Evolutionary conservation across 1,139 yeast genomes (phyloP).

Genomic region (Lodderomyces parapsilosis): DNA sequence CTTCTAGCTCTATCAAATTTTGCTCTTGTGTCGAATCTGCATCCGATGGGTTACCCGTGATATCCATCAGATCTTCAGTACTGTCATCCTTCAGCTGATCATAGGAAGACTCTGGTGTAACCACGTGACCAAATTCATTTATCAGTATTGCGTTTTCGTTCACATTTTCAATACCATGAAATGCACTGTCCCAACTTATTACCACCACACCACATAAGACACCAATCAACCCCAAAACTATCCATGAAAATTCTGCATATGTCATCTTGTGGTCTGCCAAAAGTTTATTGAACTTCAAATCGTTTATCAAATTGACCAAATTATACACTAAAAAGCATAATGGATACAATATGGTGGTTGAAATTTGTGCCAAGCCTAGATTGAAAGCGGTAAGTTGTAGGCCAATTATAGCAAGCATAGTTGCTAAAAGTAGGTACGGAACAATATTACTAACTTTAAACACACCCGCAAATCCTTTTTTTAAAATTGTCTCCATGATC

Average conservation of each 20-base stretch:
- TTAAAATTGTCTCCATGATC: slow-evolving; percentile 44
- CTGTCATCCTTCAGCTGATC: slow-evolving; percentile 6
- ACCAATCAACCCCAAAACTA: slow-evolving; percentile 35
- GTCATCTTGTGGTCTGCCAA: slow-evolving; percentile 29
- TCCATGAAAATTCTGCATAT: slow-evolving; percentile 32
- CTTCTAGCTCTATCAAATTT: not conserved
- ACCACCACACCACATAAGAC: slow-evolving; percentile 44
- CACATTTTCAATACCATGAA: slow-evolving; percentile 18
- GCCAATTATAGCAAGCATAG: slow-evolving; percentile 69
- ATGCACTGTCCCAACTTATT: slow-evolving; percentile 46
- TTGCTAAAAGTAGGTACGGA: slow-evolving; percentile 51
- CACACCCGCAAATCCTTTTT: slow-evolving; percentile 12
- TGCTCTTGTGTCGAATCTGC: slow-evolving; percentile 6
- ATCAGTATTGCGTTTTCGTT: not conserved
- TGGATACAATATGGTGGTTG: slow-evolving; percentile 82
- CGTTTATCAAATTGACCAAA: slow-evolving; percentile 70
- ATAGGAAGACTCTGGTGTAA: not conserved
- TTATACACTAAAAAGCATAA: slow-evolving; percentile 84
- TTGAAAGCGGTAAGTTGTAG: slow-evolving; percentile 74
- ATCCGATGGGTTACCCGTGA: slow-evolving; percentile 7
- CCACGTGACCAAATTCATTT: not conserved
- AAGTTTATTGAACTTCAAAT: slow-evolving; percentile 52
- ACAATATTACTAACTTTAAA: slow-evolving; percentile 22
- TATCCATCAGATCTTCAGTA: slow-evolving; percentile 4
- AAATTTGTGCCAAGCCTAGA: slow-evolving; percentile 66